Evolutionary conservation across 2,329 filamentous ascomycete species (phyloP).

Genomic region (Colletotrichum gloeosporioides): DNA sequence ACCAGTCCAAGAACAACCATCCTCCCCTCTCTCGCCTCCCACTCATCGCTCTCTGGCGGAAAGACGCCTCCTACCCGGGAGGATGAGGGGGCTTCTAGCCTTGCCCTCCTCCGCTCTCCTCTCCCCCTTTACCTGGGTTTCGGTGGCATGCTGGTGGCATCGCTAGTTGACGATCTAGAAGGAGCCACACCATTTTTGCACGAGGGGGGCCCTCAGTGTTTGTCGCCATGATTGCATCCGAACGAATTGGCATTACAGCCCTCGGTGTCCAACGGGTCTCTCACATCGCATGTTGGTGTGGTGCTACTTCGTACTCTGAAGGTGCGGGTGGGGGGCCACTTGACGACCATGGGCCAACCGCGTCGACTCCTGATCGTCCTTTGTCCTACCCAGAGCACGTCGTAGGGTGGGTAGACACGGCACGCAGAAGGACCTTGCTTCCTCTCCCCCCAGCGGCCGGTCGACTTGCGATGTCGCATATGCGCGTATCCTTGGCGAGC

Average conservation of each 20-base stretch:
- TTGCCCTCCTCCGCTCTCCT: background rate
- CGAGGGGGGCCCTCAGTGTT: background rate
- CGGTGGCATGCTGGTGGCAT: background rate
- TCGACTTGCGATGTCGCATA: background rate
- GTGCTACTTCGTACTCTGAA: background rate
- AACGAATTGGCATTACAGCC: background rate
- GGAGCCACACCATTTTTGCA: background rate
- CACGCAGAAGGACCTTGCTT: background rate
- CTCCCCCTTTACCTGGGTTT: background rate
- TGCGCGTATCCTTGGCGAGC: background rate
- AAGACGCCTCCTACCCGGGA: background rate
- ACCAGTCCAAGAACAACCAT: background rate
- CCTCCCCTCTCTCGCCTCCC: background rate
- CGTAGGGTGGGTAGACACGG: background rate
- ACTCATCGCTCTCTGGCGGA: background rate
- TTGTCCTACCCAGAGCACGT: background rate
- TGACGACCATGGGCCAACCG: background rate
- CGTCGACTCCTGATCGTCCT: background rate
- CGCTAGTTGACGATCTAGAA: background rate
- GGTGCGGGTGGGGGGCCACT: background rate
- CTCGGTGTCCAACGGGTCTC: background rate
- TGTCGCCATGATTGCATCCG: background rate
- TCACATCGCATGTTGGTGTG: background rate
- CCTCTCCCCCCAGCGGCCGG: background rate
- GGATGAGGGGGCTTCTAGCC: background rate